Percentiles rank a stretch among this genome's conserved stretches.
These are phyloP conservation scores for Aspergillus sp. DNA, from an alignment of 2,329 filamentous ascomycete genomes.

Conservation along the genomic window DNA sequence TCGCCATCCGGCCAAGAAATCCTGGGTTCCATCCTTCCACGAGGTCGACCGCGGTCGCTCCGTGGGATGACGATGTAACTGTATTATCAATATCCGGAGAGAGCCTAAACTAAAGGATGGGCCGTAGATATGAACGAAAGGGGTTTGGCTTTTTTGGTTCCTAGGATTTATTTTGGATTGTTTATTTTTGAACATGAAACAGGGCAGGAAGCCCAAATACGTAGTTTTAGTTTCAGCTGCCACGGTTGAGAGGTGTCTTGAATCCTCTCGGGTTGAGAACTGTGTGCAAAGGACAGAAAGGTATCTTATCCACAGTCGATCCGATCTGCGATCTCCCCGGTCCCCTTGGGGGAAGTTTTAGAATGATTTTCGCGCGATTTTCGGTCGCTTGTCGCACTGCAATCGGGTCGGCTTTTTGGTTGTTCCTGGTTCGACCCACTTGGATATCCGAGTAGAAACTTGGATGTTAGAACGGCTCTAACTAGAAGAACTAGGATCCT, in stretches of 20 bases:
- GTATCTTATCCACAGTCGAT: neutral
- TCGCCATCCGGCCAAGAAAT: neutral
- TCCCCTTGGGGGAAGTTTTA: neutral
- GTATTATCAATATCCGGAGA: neutral
- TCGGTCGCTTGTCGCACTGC: neutral
- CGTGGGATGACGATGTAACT: neutral
- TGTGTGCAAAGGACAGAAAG: neutral
- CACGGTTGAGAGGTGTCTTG: neutral
- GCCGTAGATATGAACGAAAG: neutral
- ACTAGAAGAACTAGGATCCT: neutral
- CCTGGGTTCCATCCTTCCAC: neutral
- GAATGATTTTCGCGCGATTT: neutral
- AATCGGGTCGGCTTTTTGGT: neutral
- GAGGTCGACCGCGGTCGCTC: neutral
- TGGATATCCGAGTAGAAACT: neutral
- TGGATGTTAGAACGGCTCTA: neutral
- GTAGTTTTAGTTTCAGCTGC: neutral
- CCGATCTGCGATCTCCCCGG: neutral
- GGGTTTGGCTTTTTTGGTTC: neutral
- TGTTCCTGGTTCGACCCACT: neutral
- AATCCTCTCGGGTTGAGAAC: neutral
- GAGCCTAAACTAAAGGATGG: neutral
- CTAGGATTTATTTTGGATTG: neutral
- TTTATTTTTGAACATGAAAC: neutral
- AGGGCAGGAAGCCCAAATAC: neutral